Conservation (phyloP, 2,329 filamentous ascomycete species). For the Elsinoe necatrix region DNA sequence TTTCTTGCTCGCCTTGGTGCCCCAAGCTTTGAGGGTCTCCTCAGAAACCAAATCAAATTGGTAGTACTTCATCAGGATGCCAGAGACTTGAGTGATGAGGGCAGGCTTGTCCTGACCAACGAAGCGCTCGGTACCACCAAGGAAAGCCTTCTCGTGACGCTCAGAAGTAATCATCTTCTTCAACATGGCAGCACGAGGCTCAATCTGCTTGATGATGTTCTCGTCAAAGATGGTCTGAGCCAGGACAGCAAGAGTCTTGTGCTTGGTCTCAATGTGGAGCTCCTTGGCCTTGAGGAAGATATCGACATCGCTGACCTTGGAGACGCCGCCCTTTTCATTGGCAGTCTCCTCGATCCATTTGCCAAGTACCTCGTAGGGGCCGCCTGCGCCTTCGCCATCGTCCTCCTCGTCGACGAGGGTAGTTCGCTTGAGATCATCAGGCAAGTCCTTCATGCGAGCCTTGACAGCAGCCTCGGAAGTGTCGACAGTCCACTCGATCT, state of each 20-base stretch:
- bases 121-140: slow-evolving; percentile 91
- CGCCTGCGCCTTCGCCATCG: slow-evolving; percentile 57
- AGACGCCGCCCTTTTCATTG: slow-evolving; percentile 60
- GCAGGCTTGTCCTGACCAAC: slow-evolving; percentile 75
- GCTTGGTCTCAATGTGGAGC: slow-evolving; percentile 86
- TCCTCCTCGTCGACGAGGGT: slow-evolving; percentile 64
- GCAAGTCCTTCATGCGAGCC: slow-evolving; percentile 84
- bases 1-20: slow-evolving; percentile 93
- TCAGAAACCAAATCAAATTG: slow-evolving; percentile 82
- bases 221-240: slow-evolving; percentile 91
- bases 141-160: slow-evolving; percentile 87
- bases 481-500: slow-evolving; percentile 92
- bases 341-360: slow-evolving; percentile 80
- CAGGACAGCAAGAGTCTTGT: slow-evolving; percentile 84
- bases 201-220: slow-evolving; percentile 79
- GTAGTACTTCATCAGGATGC: slow-evolving; percentile 84
- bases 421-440: slow-evolving; percentile 89
- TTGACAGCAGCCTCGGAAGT: slow-evolving; percentile 93
- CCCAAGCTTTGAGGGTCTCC: slow-evolving; percentile 85
- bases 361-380: slow-evolving; percentile 80
- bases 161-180: slow-evolving; percentile 84
- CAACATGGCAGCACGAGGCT: slow-evolving; percentile 72
- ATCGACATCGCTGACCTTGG: slow-evolving; percentile 76
- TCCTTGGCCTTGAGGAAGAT: slow-evolving; percentile 97
- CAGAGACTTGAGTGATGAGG: slow-evolving; percentile 67